These are phyloP conservation scores for Penicillium pancosmium DNA, from an alignment of 495 filamentous ascomycete genomes.

Conservation along the genomic window DNA sequence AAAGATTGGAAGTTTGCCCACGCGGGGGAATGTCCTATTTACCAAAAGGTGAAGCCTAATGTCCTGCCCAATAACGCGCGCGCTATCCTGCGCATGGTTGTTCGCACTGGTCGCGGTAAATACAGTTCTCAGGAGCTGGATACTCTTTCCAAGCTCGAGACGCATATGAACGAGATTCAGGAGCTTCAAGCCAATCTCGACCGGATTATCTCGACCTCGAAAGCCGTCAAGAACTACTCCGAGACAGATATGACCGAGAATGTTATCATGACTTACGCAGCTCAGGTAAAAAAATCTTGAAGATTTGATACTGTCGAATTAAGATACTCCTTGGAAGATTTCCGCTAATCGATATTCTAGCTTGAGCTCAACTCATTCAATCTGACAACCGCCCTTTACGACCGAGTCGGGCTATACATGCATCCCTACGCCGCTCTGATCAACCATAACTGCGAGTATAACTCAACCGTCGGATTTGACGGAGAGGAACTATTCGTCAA, in stretches of 20 bases:
- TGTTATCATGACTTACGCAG: constrained; percentile 42
- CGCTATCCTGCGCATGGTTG: constrained; percentile 55
- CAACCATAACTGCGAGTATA: constrained; percentile 75
- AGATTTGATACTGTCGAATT: not conserved
- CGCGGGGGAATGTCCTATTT: constrained; percentile 61
- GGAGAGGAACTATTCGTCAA: constrained; percentile 49
- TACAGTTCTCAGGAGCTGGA: constrained; percentile 41
- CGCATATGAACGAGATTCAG: constrained; percentile 50
- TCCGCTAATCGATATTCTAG: not conserved
- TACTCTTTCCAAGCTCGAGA: constrained; percentile 47
- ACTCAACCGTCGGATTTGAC: constrained; percentile 66
- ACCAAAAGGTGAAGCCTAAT: constrained; percentile 46
- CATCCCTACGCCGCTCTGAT: constrained; percentile 59
- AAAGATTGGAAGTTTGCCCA: constrained; percentile 63
- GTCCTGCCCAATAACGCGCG: constrained; percentile 59
- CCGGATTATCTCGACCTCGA: constrained; percentile 53
- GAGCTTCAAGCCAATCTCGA: constrained; percentile 43
- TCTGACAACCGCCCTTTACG: constrained; percentile 58
- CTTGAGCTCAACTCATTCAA: constrained; percentile 60
- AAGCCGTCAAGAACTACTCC: constrained; percentile 56
- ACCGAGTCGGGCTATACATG: constrained; percentile 63
- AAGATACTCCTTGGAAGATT: too few relatives aligned
- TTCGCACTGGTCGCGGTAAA: constrained; percentile 38
- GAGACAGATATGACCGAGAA: constrained; percentile 43
- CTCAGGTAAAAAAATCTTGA: constrained; percentile 37